These are phyloP conservation scores for Barnettozyma californica DNA, from an alignment of 805 yeast species.

Conservation along the genomic window DNA sequence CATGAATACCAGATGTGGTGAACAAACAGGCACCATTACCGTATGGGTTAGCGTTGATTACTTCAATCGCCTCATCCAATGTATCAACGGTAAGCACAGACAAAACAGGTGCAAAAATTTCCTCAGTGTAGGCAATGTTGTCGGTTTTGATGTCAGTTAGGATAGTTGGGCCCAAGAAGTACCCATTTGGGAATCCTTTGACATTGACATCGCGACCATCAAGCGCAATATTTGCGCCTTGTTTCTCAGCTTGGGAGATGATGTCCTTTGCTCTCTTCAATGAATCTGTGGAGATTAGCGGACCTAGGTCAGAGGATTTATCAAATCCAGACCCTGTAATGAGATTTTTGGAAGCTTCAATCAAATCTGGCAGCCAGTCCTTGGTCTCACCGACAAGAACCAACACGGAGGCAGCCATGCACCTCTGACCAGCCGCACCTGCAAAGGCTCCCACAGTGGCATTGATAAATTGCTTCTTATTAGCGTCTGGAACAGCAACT, in stretches of 20 bases:
- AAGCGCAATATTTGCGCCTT: conserved; percentile 55
- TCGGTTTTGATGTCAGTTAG: conserved; percentile 57
- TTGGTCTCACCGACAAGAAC: conserved; percentile 62
- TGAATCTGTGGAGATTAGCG: conserved; percentile 57
- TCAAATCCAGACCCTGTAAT: conserved; percentile 63
- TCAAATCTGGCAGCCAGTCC: conserved; percentile 58
- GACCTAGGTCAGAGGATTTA: conserved; percentile 59
- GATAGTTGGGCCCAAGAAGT: conserved; percentile 70
- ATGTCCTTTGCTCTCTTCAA: conserved; percentile 47
- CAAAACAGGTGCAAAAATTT: conserved; percentile 72
- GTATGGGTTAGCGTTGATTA: conserved; percentile 56
- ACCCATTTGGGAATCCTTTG: conserved; percentile 51
- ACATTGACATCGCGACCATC: conserved; percentile 56
- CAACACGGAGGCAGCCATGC: conserved; percentile 74
- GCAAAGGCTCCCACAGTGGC: conserved; percentile 72
- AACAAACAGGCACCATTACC: conserved; percentile 72
- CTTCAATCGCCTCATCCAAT: conserved; percentile 63
- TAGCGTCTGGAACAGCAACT: conserved; percentile 67
- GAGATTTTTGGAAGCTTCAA: conserved; percentile 50
- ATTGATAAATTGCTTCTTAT: conserved; percentile 56
- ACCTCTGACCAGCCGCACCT: conserved; percentile 82
- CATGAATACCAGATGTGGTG: conserved; percentile 65
- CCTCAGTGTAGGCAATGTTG: conserved; percentile 64
- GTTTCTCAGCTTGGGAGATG: conserved; percentile 45
- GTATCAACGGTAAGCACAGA: conserved; percentile 58